phyloP scores from a whole-genome alignment of 2,329 filamentous ascomycete species.

The Proliferodiscus dingleyae region DNA sequence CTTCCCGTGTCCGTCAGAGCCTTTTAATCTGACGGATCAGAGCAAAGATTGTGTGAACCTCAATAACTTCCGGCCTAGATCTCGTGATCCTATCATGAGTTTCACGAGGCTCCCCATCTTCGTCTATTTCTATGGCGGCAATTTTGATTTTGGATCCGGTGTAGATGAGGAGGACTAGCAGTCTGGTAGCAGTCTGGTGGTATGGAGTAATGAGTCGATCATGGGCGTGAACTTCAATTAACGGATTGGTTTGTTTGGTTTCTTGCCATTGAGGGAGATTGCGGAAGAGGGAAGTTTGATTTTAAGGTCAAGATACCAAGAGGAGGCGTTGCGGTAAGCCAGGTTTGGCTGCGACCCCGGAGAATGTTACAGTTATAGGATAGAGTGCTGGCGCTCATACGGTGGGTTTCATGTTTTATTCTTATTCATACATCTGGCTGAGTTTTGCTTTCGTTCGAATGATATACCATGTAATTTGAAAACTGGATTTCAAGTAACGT shows the following conservation, averaged over 20 bases:
- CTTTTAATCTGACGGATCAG: conserved; percentile 5
- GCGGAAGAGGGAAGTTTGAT: conserved; percentile 55
- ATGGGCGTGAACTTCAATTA: conserved; percentile 59
- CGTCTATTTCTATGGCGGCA: conserved; percentile 61
- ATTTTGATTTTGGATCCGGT: conserved; percentile 53
- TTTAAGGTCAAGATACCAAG: conserved; percentile 59
- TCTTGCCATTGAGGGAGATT: conserved; percentile 55
- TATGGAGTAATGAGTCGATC: conserved; percentile 46
- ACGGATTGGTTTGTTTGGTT: conserved; percentile 62
- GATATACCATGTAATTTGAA: too few relatives aligned
- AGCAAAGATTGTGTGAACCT: conserved; percentile 49
- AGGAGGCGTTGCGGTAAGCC: conserved; percentile 55
- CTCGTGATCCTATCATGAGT: conserved; percentile 21
- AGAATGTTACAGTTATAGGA: conserved; percentile 57
- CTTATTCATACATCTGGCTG: conserved; percentile 38
- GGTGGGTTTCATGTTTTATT: conserved; percentile 32
- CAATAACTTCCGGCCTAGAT: conserved; percentile 41
- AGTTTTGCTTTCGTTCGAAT: too few relatives aligned
- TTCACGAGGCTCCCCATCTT: conserved; percentile 44
- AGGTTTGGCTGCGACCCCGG: conserved; percentile 55
- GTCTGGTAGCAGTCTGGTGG: conserved; percentile 57
- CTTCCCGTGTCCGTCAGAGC: conserved; percentile 23
- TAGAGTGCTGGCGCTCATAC: conserved; percentile 59
- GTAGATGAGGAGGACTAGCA: conserved; percentile 38
- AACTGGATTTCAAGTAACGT: too few relatives aligned